Percentiles rank a stretch among this genome's conserved stretches.
Evolutionary conservation across 2,329 filamentous ascomycete genomes (phyloP).

Genomic region (Pseudogymnoascus destructans): DNA sequence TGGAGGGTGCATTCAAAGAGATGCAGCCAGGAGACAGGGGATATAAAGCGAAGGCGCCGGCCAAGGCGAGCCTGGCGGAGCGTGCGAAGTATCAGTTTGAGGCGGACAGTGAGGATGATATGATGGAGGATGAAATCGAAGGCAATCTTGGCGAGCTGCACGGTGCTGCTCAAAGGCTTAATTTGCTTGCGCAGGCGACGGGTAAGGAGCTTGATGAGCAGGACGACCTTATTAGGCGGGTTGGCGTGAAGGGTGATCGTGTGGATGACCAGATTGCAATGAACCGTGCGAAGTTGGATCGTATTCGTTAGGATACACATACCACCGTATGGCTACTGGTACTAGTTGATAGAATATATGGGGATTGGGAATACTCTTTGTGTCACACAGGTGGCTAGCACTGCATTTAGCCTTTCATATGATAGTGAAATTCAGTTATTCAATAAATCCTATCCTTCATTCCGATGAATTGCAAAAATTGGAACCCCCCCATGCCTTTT

Average conservation of each 20-base stretch:
- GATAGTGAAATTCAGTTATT: neutral
- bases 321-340: neutral
- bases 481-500: neutral
- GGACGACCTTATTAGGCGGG: constrained; percentile 64
- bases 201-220: constrained; percentile 63
- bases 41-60: constrained; percentile 19
- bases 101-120: constrained; percentile 31
- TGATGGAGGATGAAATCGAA: constrained; percentile 60
- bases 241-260: constrained; percentile 70
- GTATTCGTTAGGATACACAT: constrained; percentile 34
- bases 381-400: neutral
- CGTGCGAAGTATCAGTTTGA: constrained; percentile 66
- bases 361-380: neutral
- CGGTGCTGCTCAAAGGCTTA: constrained; percentile 54
- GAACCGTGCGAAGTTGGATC: constrained; percentile 59
- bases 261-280: constrained; percentile 72
- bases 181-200: constrained; percentile 60
- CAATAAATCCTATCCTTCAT: neutral
- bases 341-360: neutral
- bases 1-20: constrained; percentile 38
- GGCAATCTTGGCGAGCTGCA: constrained; percentile 47
- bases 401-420: neutral
- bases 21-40: constrained; percentile 26
- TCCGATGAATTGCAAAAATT: neutral
- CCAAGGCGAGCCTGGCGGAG: constrained; percentile 38